Base-by-base conservation (phyloP, 441 rosid species). In the Pelargonium fulgidum region DNA sequence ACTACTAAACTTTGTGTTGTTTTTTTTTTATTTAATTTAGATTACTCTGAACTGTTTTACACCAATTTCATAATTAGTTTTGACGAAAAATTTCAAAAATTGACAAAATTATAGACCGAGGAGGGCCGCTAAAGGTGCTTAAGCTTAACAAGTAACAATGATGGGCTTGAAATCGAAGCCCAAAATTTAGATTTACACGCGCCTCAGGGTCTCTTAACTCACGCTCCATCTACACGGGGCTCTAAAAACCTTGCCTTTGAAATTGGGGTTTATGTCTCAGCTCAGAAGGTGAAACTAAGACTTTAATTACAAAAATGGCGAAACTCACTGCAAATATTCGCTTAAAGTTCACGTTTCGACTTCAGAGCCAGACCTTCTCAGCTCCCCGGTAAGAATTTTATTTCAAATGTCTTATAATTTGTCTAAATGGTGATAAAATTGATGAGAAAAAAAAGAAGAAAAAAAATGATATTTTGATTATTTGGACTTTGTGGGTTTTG, bases 281-380 rank as follows among this genome's bases (percentile, higher is more conserved):
- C 11, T 20, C 63, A 58, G 42, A 39, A 39, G 42, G 42, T 39
- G 26, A 58, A 19, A 19, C 62, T 19, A 58, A 26, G 20, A 12
- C 22, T 20, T 20, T 22, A 20, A 58, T 26, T 17, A 58, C n/a
- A 17, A 10, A 58, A 9, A 58, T 58, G 63, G 63, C 63, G 33
- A 20, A 11, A 8, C 11, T 17, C 63, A 26, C 33, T 4, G 63
- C 33, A 20, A 58, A 58, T 19, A 8, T 58, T 11, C 22, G 29
- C 63, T 9, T 58, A 26, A 58, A 19, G 10, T 19, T 58, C 63
- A 2, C 33, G 3, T 8, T 19, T 20, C 63, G 24, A 58, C 63
- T 58, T 58, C 63, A 58, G 12, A 58, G 63, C 33, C 63, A 26
- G 3, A 10, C 24, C 63, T 58, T 19, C 63, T 58, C 24, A 58